Conservation (phyloP, 257 asterid species). For the Hygrophila difformis region DNA sequence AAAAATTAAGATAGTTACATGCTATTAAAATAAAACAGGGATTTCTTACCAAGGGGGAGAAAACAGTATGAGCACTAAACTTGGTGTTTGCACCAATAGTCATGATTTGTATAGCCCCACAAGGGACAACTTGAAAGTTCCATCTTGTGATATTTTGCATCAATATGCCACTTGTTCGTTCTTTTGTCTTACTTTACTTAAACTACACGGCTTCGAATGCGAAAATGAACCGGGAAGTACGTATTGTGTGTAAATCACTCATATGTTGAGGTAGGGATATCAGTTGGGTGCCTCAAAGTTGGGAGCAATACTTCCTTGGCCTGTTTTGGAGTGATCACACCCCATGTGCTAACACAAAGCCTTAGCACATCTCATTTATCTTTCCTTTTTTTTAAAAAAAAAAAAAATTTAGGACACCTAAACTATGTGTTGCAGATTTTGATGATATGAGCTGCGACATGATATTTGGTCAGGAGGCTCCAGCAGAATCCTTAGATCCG, state of each 20-base stretch:
- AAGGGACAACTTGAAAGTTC: constrained; percentile 21
- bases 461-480: constrained; percentile 85
- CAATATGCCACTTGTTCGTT: background rate
- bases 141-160: background rate
- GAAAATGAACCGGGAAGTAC: too few species aligned
- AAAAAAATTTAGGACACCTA: too few species aligned
- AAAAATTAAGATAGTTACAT: too few species aligned
- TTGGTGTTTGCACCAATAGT: constrained; percentile 13
- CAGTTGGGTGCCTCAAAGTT: too few species aligned
- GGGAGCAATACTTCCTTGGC: too few species aligned
- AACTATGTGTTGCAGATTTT: constrained; percentile 79
- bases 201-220: background rate
- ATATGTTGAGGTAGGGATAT: too few species aligned
- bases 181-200: background rate
- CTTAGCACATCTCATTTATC: too few species aligned
- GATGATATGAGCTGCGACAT: constrained; percentile 95
- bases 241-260: constrained; percentile 2
- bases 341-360: too few species aligned
- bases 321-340: too few species aligned
- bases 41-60: constrained; percentile 10
- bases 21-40: background rate
- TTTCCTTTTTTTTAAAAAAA: too few species aligned
- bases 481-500: constrained; percentile 49
- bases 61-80: constrained; percentile 30
- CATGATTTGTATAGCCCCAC: too few species aligned